Evolutionary conservation across 1,284 basidiomycete species (phyloP).

Genomic region (Xerocomus minutiporus): DNA sequence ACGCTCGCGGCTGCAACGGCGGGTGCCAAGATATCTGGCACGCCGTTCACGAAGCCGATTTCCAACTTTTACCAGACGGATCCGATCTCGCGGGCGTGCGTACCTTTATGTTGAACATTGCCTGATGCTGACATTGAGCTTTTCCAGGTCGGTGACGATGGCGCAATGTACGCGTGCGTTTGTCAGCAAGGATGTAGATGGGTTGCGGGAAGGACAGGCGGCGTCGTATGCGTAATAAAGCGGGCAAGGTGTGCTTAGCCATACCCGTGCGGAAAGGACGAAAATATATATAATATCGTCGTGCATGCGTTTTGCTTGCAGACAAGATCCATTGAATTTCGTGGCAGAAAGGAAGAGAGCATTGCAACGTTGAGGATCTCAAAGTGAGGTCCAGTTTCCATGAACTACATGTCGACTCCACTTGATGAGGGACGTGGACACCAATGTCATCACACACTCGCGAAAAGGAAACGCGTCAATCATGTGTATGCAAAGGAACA

Average conservation of each 20-base stretch:
- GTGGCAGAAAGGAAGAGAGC: no score
- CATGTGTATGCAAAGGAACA: no score
- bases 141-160: slow-evolving; percentile 75
- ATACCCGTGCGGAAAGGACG: not conserved
- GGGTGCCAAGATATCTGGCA: slow-evolving; percentile 55
- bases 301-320: no score
- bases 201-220: slow-evolving; percentile 35
- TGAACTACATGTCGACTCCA: no score
- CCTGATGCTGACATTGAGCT: not conserved
- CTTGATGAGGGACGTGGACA: no score
- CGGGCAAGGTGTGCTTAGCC: not conserved
- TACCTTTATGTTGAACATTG: slow-evolving; percentile 19
- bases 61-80: slow-evolving; percentile 97
- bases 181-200: slow-evolving; percentile 48
- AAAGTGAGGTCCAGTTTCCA: no score
- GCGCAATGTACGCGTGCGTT: slow-evolving; percentile 79
- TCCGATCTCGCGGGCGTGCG: slow-evolving; percentile 79
- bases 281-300: not conserved
- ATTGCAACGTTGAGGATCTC: no score
- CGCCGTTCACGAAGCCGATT: slow-evolving; percentile 77
- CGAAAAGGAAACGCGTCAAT: no score
- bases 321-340: no score
- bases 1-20: slow-evolving; percentile 50
- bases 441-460: no score
- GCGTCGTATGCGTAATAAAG: slow-evolving; percentile 40